Evolutionary conservation across 257 asterid species (phyloP), one percentile per base, ranked within the genome.

Genomic region (Capsicum pubescens): DNA sequence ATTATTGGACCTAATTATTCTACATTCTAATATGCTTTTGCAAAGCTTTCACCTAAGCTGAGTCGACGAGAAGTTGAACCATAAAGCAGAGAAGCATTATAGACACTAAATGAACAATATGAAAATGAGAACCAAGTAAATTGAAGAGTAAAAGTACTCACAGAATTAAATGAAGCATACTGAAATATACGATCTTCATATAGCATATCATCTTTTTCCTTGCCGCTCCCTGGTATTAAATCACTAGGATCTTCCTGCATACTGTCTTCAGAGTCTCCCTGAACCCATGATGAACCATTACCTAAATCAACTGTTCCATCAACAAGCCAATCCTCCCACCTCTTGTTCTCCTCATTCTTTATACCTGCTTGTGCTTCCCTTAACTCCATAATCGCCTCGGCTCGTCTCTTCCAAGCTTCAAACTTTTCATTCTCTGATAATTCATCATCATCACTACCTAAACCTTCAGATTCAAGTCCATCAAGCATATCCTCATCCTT

Each of bases 321-420:
- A 60, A 90, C 92, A 83, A 97, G 90, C 98, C 99, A 97, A 68
- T 97, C 98, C 87, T 97, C 99, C 99, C 99, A 97, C 89, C 86
- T 93, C 88, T 91, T 91, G 72, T 90, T 89, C 90, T 93, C 97
- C 91, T 95, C 98, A 82, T 96, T 94, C 93, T 87, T 93, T 21
- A 86, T 89, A 87, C 89, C 98, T 78, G 90, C 92, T 72, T 93
- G 98, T 39, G 98, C 99, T 86, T 94, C 98, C 91, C 99, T 94
- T 87, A 97, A 81, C 82, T 97, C 98, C 16, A 91, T 88, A 83
- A 97, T 97, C 0, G 97, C 94, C 92, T 96, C 99, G 0, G 98
- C 98, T 74, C 98, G 92, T 88, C 93, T 90, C 83, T 86, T 94
- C 99, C 99, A 97, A 5, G 95, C 98, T 91, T 97, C 99, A 86